Evolutionary conservation across 208 protist genomes (phyloP).

Genomic region (Wallacemonas rigidus): DNA sequence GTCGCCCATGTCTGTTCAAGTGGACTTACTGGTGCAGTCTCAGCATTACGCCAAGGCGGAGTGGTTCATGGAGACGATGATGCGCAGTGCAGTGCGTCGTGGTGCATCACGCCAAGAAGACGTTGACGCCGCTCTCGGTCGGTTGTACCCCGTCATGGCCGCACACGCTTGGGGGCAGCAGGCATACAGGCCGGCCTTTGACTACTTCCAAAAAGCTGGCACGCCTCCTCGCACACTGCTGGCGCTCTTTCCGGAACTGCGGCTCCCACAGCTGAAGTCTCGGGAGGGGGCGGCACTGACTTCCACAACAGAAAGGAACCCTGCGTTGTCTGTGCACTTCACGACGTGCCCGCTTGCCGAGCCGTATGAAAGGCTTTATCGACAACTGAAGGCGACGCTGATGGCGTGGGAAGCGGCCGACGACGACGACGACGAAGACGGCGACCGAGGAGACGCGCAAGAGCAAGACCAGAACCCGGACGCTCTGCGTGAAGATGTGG

Average conservation of each 20-base stretch:
- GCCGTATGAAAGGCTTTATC: conserved; percentile 30
- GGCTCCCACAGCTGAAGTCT: not conserved
- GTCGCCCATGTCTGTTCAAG: conserved; percentile 6
- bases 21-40: conserved; percentile 15
- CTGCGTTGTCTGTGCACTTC: conserved; percentile 14
- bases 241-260: conserved; percentile 30
- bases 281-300: not conserved
- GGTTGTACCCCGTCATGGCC: conserved; percentile 27
- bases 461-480: not conserved
- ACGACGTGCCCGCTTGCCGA: conserved; percentile 18
- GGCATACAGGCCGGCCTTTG: conserved; percentile 29
- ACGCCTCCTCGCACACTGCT: conserved; percentile 24
- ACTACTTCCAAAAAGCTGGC: conserved; percentile 24
- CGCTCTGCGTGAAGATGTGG: not conserved
- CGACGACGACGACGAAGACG: not conserved
- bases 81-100: too few species aligned
- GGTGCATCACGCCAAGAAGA: too few species aligned
- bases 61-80: conserved; percentile 12
- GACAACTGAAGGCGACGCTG: conserved; percentile 14
- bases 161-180: conserved; percentile 22
- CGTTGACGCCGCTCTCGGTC: not conserved
- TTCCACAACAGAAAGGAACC: not conserved
- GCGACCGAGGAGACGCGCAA: conserved; percentile 2
- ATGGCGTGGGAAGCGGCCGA: conserved; percentile 1
- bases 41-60: conserved; percentile 17